phyloP scores from a whole-genome alignment of 495 filamentous ascomycete genomes.

The Talaromyces nanjingensis region DNA sequence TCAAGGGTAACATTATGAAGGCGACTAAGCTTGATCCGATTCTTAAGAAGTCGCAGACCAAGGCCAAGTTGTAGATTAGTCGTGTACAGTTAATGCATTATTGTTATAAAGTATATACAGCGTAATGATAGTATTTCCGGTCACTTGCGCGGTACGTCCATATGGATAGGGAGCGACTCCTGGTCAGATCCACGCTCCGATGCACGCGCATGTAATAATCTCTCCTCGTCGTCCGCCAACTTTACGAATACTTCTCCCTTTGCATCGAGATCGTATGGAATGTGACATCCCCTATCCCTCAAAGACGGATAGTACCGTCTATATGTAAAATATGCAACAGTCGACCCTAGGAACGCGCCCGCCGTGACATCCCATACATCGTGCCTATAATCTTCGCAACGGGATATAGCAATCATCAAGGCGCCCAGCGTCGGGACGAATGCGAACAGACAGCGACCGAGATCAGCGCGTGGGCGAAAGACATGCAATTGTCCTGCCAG shows the following conservation, averaged over 20 bases:
- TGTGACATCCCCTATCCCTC: conserved; percentile 41
- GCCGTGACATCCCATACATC: conserved; percentile 87
- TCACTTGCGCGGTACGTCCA: neutral
- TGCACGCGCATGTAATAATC: neutral
- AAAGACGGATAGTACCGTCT: conserved; percentile 58
- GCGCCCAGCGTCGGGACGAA: conserved; percentile 70
- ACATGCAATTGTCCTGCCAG: conserved; percentile 72
- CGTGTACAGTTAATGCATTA: neutral
- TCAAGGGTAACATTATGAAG: conserved; percentile 98
- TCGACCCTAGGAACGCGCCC: conserved; percentile 66
- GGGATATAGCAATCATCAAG: conserved; percentile 79
- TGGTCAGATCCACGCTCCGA: neutral
- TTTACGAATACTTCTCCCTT: conserved; percentile 33
- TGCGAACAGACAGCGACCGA: conserved; percentile 52
- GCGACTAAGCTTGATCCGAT: conserved; percentile 95
- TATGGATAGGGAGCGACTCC: neutral
- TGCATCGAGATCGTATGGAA: conserved; percentile 41
- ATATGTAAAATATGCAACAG: conserved; percentile 77
- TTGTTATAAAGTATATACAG: neutral
- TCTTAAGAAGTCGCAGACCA: conserved; percentile 79
- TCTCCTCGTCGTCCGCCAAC: conserved; percentile 44
- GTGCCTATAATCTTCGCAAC: conserved; percentile 89
- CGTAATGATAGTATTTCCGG: neutral
- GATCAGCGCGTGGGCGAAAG: conserved; percentile 66
- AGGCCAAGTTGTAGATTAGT: conserved; percentile 66